phyloP scores from a whole-genome alignment of 2,329 filamentous ascomycete species.

The Triangularia setosa region DNA sequence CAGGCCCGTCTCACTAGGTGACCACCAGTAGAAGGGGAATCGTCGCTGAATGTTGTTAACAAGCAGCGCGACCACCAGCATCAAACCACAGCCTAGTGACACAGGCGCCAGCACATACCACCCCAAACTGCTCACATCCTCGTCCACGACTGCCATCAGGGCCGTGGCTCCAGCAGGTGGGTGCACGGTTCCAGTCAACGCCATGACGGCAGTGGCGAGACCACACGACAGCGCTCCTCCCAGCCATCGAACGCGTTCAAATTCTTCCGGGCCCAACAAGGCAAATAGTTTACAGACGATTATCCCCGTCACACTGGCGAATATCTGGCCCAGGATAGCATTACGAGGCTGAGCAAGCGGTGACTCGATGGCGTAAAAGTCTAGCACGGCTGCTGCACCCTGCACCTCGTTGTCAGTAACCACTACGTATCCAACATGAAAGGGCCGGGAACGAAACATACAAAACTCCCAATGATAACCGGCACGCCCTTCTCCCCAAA shows the following conservation, averaged over 20 bases:
- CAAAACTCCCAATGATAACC: constrained; percentile 66
- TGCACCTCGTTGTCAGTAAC: constrained; percentile 29
- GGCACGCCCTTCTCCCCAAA: constrained; percentile 53
- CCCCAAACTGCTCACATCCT: constrained; percentile 52
- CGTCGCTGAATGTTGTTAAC: constrained; percentile 66
- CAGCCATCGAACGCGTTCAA: constrained; percentile 56
- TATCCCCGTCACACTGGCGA: constrained; percentile 59
- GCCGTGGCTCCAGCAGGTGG: constrained; percentile 73
- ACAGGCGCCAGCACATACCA: constrained; percentile 66
- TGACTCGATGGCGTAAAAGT: constrained; percentile 68
- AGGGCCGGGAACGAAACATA: constrained; percentile 38
- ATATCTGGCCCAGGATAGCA: constrained; percentile 61
- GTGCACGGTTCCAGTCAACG: constrained; percentile 66
- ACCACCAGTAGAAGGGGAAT: constrained; percentile 71
- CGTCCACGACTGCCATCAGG: constrained; percentile 61
- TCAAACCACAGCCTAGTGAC: constrained; percentile 55
- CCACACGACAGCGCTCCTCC: constrained; percentile 64
- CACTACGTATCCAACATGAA: background rate
- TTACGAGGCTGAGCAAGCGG: constrained; percentile 72
- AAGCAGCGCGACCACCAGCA: constrained; percentile 59
- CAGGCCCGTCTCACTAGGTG: constrained; percentile 37
- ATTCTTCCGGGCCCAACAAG: constrained; percentile 36
- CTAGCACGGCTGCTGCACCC: constrained; percentile 72
- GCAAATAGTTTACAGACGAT: constrained; percentile 62
- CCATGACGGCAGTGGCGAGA: constrained; percentile 60